Conservation (phyloP, 345 rosid species). For the Salix purpurea region DNA sequence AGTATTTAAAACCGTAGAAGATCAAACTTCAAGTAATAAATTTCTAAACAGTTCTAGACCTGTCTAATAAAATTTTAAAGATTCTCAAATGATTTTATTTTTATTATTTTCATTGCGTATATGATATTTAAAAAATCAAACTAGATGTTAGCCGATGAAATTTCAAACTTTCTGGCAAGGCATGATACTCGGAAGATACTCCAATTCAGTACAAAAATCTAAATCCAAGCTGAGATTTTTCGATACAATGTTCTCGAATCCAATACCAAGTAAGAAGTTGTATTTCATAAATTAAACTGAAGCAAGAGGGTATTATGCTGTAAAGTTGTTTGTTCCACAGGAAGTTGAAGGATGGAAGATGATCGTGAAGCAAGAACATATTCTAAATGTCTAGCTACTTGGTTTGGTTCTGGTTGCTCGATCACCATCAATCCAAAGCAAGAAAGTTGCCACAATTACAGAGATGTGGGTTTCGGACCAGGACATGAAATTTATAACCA, state of each 20-base stretch:
- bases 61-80: too few relatives aligned
- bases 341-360: background rate
- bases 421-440: background rate
- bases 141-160: background rate
- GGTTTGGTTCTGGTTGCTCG: background rate
- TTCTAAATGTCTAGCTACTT: slow-evolving; percentile 2
- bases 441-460: slow-evolving; percentile 8
- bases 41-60: too few relatives aligned
- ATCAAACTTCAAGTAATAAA: too few relatives aligned
- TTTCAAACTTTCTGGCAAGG: too few relatives aligned
- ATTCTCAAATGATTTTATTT: too few relatives aligned
- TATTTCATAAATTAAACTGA: background rate
- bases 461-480: slow-evolving; percentile 1
- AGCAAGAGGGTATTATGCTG: background rate
- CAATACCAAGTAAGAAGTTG: background rate
- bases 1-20: too few relatives aligned
- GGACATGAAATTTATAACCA: background rate
- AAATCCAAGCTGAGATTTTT: background rate
- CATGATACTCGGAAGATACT: background rate
- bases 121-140: too few relatives aligned
- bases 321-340: background rate
- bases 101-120: too few relatives aligned
- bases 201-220: background rate
- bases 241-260: background rate
- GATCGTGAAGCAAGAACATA: slow-evolving; percentile 1